Conservation (phyloP, 192 early-diverging fungal species). For the Backusella luteola region DNA sequence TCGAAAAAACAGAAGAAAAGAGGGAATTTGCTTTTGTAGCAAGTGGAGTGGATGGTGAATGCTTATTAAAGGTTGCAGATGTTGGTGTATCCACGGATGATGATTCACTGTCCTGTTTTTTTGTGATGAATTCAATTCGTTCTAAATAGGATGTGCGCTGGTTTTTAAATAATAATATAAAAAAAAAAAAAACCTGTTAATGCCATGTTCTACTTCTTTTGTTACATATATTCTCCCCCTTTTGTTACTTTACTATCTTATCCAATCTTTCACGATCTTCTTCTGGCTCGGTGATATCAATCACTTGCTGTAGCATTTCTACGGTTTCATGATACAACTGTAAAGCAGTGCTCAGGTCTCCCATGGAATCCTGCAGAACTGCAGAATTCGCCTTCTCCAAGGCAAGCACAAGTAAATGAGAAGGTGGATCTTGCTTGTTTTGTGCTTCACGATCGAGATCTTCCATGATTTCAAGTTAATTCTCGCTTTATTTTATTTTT, state of each 20-base stretch:
- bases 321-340: background rate
- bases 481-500: background rate
- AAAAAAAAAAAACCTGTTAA: conserved; percentile 7
- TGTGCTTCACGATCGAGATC: background rate
- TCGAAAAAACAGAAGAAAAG: background rate
- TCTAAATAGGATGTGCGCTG: background rate
- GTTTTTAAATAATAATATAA: background rate
- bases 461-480: background rate
- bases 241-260: conserved; percentile 3
- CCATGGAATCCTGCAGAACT: background rate
- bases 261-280: background rate
- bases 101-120: background rate
- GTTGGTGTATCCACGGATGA: background rate
- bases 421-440: background rate
- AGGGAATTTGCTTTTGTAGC: background rate
- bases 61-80: background rate
- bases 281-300: background rate
- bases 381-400: background rate
- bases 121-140: background rate
- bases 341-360: background rate
- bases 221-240: background rate
- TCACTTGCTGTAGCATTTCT: background rate
- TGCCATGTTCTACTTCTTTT: background rate
- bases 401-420: conserved; percentile 2
- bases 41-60: background rate